phyloP scores from a whole-genome alignment of 352 stramenopile species.

The Chloridella minuta region DNA sequence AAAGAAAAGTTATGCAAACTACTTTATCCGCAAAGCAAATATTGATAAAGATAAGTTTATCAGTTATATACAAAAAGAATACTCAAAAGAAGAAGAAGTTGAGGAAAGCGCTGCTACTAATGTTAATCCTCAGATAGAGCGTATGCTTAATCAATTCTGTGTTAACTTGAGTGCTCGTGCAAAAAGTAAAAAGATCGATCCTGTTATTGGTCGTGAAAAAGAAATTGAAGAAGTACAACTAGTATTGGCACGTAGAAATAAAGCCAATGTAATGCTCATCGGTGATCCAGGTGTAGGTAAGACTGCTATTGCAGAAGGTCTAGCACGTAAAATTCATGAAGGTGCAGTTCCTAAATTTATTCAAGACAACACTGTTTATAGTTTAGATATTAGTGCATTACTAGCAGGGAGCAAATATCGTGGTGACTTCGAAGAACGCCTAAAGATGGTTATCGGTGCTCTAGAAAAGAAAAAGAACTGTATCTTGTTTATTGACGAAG shows the following conservation, averaged over 20 bases:
- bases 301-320: slow-evolving; percentile 57
- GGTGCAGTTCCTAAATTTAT: background rate
- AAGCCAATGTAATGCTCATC: slow-evolving; percentile 92
- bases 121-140: too few relatives aligned
- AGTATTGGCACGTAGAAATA: slow-evolving; percentile 36
- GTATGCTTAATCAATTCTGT: too few relatives aligned
- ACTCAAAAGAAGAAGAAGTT: too few relatives aligned
- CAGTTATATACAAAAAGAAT: too few relatives aligned
- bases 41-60: too few relatives aligned
- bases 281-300: slow-evolving; percentile 78
- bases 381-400: background rate
- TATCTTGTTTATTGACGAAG: slow-evolving; percentile 94
- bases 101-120: too few relatives aligned
- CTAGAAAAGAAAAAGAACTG: slow-evolving; percentile 31
- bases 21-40: too few relatives aligned
- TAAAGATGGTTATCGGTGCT: slow-evolving; percentile 50
- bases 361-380: background rate
- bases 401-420: slow-evolving; percentile 49
- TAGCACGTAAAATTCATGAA: slow-evolving; percentile 29
- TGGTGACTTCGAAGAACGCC: slow-evolving; percentile 87
- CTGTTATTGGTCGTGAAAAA: too few relatives aligned
- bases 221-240: too few relatives aligned
- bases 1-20: too few relatives aligned
- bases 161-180: too few relatives aligned
- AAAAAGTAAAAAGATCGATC: too few relatives aligned